Evolutionary conservation across 2,329 filamentous ascomycete species (phyloP).

Genomic region (Emericellopsis cladophorae): DNA sequence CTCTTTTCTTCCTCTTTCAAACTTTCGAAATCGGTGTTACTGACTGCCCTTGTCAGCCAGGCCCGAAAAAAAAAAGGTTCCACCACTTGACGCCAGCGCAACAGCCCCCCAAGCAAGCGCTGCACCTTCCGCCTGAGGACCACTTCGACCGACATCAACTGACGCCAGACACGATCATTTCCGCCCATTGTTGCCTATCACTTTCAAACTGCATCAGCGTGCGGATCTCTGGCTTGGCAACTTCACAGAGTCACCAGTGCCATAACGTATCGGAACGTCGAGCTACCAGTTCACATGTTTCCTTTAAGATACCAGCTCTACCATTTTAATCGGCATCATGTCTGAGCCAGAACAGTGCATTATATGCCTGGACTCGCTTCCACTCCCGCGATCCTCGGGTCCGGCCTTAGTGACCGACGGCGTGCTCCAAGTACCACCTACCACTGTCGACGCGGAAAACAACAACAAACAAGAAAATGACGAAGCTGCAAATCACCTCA

Average conservation of each 20-base stretch:
- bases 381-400: conserved; percentile 16
- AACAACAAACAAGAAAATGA: conserved; percentile 13
- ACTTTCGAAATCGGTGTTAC: background rate
- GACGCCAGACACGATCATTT: too few relatives aligned
- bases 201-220: too few relatives aligned
- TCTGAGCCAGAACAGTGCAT: conserved; percentile 53
- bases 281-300: conserved; percentile 30
- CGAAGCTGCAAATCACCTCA: conserved; percentile 16
- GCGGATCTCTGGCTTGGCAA: too few relatives aligned
- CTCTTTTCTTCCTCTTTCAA: background rate
- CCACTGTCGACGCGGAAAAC: conserved; percentile 9
- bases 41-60: too few relatives aligned
- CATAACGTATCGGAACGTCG: background rate
- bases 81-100: too few relatives aligned
- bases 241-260: background rate
- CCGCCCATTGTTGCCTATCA: too few relatives aligned
- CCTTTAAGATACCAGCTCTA: conserved; percentile 21
- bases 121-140: too few relatives aligned
- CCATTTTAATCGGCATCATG: conserved; percentile 29
- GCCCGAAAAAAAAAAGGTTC: too few relatives aligned
- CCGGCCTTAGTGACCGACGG: conserved; percentile 1
- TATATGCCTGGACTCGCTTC: conserved; percentile 53
- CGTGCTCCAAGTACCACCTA: conserved; percentile 10
- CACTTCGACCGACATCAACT: too few relatives aligned
- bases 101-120: too few relatives aligned